These are phyloP conservation scores for Suillus subalutaceus DNA, from an alignment of 768 basidiomycete genomes.

Conservation along the genomic window DNA sequence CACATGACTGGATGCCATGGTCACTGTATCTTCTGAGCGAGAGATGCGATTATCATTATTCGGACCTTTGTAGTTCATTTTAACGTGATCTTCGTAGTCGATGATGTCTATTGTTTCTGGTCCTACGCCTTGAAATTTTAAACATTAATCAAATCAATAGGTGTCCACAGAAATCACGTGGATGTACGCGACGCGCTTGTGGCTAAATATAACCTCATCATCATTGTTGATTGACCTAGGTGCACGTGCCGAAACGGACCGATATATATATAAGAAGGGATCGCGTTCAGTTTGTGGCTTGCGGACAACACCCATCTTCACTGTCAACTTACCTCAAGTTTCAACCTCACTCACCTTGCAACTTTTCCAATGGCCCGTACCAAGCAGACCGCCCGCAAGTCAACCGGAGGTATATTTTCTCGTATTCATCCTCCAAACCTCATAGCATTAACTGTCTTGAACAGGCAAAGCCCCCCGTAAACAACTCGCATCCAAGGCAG, in stretches of 20 bases:
- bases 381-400: constrained; percentile 84
- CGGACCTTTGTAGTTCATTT: background rate
- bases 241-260: background rate
- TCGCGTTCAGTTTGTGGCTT: background rate
- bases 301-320: background rate
- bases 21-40: no score
- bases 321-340: constrained; percentile 27
- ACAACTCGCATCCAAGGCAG: constrained; percentile 62
- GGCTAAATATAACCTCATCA: background rate
- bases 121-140: background rate
- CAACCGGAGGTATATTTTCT: constrained; percentile 59
- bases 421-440: background rate
- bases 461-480: constrained; percentile 63
- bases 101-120: background rate
- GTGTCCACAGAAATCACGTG: constrained; percentile 11
- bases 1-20: no score
- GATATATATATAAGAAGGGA: constrained; percentile 10
- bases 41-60: background rate
- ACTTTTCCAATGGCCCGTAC: constrained; percentile 61
- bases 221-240: constrained; percentile 13
- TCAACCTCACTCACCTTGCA: background rate
- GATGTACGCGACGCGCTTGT: constrained; percentile 10
- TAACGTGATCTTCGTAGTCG: background rate
- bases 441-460: constrained; percentile 1
- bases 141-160: no score